Conservation (phyloP, 2,329 filamentous ascomycete genomes). For the Colletotrichum lindemuthianum region DNA sequence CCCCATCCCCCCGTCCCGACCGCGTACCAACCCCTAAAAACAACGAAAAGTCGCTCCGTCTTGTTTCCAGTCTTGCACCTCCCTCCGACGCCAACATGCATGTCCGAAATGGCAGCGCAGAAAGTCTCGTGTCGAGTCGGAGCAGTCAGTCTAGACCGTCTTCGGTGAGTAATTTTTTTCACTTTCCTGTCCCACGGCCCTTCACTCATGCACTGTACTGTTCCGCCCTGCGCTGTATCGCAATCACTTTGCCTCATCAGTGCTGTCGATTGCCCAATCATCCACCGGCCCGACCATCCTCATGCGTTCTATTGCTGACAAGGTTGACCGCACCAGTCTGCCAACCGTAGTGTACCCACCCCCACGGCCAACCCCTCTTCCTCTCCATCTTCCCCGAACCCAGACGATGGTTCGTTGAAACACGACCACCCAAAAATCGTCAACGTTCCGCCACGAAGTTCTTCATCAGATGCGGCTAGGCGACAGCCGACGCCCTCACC, state of each 20-base stretch:
- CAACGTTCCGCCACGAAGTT: conserved; percentile 69
- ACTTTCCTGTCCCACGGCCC: background rate
- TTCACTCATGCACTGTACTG: conserved; percentile 10
- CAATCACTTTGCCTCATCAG: conserved; percentile 7
- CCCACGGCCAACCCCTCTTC: conserved; percentile 65
- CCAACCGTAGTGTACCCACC: conserved; percentile 66
- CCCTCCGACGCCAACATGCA: conserved; percentile 44
- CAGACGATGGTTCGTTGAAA: conserved; percentile 58
- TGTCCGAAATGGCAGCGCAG: conserved; percentile 68
- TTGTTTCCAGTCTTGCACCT: conserved; percentile 41
- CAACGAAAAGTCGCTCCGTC: conserved; percentile 51
- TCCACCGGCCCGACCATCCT: conserved; percentile 39
- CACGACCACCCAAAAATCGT: conserved; percentile 65
- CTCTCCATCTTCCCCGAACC: conserved; percentile 56
- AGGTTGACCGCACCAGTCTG: conserved; percentile 60
- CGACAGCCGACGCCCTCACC: conserved; percentile 75
- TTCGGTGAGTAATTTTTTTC: conserved; percentile 66
- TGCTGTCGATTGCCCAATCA: conserved; percentile 56
- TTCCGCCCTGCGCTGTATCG: conserved; percentile 18
- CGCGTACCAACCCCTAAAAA: conserved; percentile 39
- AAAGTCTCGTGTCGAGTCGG: conserved; percentile 69
- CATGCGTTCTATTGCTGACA: conserved; percentile 57
- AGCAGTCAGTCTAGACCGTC: conserved; percentile 69
- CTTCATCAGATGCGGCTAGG: conserved; percentile 73
- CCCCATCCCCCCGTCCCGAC: conserved; percentile 37